These are phyloP conservation scores for Dryas integrifolia DNA, from an alignment of 331 rosid species.

Conservation along the genomic window DNA sequence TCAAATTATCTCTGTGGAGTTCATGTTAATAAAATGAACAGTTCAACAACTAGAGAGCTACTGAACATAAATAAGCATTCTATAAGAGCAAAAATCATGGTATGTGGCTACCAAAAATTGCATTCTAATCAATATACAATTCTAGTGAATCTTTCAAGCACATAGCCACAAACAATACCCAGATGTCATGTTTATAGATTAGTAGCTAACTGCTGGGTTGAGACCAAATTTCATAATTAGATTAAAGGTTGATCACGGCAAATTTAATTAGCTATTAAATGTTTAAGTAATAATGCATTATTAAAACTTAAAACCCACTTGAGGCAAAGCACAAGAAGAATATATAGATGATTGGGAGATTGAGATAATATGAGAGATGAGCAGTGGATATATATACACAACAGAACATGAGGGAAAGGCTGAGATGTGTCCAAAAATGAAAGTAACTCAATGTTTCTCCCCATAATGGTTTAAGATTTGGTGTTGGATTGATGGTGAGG, in stretches of 20 bases:
- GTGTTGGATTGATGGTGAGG: constrained; percentile 31
- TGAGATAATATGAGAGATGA: too few species aligned
- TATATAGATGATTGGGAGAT: neutral
- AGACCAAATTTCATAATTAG: neutral
- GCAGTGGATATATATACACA: neutral
- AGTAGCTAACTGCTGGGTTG: neutral
- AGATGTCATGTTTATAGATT: constrained; percentile 3
- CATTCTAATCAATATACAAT: neutral
- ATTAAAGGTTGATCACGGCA: neutral
- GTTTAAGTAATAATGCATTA: neutral
- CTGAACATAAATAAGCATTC: neutral
- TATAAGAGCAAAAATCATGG: constrained; percentile 1
- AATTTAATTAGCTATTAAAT: neutral
- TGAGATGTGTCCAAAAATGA: neutral
- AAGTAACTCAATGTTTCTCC: constrained; percentile 17
- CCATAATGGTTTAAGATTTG: constrained; percentile 33
- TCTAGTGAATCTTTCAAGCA: constrained; percentile 10
- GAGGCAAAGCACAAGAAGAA: neutral
- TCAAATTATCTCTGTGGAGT: neutral
- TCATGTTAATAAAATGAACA: constrained; percentile 2
- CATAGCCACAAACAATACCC: constrained; percentile 3
- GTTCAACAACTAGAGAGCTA: constrained; percentile 17
- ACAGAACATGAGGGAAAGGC: neutral
- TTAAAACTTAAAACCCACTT: neutral
- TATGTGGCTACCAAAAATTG: constrained; percentile 5